Percentiles rank a stretch among this genome's conserved stretches.
phyloP scores from a whole-genome alignment of 768 basidiomycete species.

The Lactarius akahatsu region DNA sequence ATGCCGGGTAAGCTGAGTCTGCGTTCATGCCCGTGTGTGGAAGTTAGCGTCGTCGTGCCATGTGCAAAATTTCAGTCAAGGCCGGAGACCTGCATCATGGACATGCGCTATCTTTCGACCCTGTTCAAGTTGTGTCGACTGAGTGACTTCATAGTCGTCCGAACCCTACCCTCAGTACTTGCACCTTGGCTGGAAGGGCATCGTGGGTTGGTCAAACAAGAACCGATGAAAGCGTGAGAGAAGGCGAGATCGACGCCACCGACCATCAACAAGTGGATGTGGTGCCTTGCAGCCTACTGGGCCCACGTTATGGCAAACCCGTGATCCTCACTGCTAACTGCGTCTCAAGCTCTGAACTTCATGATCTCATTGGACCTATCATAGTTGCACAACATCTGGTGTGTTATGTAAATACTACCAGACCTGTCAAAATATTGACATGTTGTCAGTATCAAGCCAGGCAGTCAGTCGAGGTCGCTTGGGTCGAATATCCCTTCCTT shows the following conservation, averaged over 20 bases:
- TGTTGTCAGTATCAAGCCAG: constrained; percentile 12
- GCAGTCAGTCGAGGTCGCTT: too few relatives aligned
- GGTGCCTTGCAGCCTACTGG: background rate
- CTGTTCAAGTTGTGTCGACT: background rate
- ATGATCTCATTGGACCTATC: background rate
- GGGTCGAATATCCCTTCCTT: too few relatives aligned
- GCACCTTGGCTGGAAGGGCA: background rate
- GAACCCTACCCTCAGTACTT: background rate
- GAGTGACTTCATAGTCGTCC: background rate
- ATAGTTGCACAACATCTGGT: too few relatives aligned
- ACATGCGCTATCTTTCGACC: background rate
- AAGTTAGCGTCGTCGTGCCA: background rate
- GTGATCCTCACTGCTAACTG: background rate
- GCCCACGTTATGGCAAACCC: background rate
- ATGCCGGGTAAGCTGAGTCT: background rate
- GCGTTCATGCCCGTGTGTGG: background rate
- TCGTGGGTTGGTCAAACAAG: background rate
- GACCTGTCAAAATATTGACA: background rate
- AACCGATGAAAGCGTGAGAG: background rate
- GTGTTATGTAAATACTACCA: background rate
- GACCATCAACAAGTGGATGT: background rate
- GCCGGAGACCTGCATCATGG: background rate
- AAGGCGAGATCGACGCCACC: background rate
- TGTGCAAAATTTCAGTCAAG: too few relatives aligned
- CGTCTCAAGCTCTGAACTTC: background rate